Base-by-base conservation (phyloP, 768 basidiomycete genomes). In the Rhodotorula babjevae region DNA sequence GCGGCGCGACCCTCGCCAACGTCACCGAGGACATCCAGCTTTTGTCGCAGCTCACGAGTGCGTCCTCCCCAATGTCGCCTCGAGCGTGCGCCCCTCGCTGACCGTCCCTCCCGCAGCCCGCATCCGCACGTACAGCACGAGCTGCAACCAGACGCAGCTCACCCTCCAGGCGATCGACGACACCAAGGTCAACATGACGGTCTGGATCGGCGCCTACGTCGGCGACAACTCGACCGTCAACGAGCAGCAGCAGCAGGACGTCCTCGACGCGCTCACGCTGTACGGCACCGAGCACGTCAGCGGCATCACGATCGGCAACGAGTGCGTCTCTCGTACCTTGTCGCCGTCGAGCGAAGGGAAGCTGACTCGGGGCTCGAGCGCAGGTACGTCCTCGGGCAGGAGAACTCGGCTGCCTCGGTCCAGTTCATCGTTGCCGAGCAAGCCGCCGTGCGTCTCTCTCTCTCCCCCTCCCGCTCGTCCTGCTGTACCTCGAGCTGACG, bases 261-360 rank as follows among this genome's bases (percentile, higher is more conserved):
- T 93, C 67, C 81, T 87, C 73, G 79, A 83, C 6, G 92, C 89
- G 4, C 82, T 97, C 65, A 79, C 89, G 79, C 87, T 86, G 2
- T 97, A 88, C 79, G 94, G 94, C 46, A 85, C 86, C 4, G 85
- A 85, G 70, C 81, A 93, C 77, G 86, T 97, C 64, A 83, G 82
- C 0, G 95, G 95, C 16, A 78, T 97, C 52, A 93, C 89, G 9
- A 93, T 96, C 47, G 93, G 95, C 47, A 95, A 96, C 79, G 93
- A 95, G 81, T 92, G 87, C 79, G 90, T 92, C 15, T 31, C 44
- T 12, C 44, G 44, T 46, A 14, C 42, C 9, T 42, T 42, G 44
- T 46, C 18, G 6, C 12, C 14, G 12, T 2, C 44, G 44, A 14
- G 44, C 44, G 2, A 14, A 42, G 9, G 18, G 44, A 15, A 18